Base-by-base conservation (phyloP, 192 early-diverging fungal genomes). In the Pilobolus umbonatus region DNA sequence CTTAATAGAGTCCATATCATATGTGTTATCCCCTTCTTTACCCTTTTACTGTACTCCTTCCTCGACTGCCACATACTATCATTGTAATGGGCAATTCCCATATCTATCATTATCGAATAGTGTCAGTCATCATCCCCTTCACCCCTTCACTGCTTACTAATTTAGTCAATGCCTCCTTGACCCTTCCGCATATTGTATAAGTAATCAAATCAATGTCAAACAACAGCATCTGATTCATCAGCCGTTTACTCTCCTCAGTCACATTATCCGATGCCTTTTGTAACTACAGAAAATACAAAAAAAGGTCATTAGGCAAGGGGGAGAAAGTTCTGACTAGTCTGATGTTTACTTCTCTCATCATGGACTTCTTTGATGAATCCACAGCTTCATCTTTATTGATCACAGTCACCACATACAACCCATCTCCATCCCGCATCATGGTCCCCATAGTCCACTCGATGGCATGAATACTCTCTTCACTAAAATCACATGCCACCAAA, bases 401-500 rank as follows among this genome's bases (percentile, higher is more conserved):
- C 22, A 75, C 74, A 1, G 75, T 67, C 0, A 71, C 78, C 0
- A 80, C 63, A 48, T 80, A 67, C 28, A 80, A 14, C 15, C 67
- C 71, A 39, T 80, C 78, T 12, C 78, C 78, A 45, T 73, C 74
- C 25, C 78, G 61, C 50, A 80, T 62, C 25, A 80, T 66, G 0
- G 78, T 77, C 2, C 70, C 72, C 60, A 77, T 71, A 7, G 64
- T 61, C 75, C 75, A 80, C 39, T 77, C 72, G 15, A 76, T 66
- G 1, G 78, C 78, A 52, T 74, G 64, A 57, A 69, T 69, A 60
- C 73, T 73, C 54, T 77, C 73, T 22, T 71, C 75, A 29, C 68
- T 71, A 38, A 80, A 73, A 71, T 80, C 78, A 5, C 70, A 75
- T 19, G 78, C 78, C 2, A 77, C 75, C 54, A 80, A 66, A 34